Conservation (phyloP, 2,329 filamentous ascomycete genomes). For the Sphaerostilbella broomeana region DNA sequence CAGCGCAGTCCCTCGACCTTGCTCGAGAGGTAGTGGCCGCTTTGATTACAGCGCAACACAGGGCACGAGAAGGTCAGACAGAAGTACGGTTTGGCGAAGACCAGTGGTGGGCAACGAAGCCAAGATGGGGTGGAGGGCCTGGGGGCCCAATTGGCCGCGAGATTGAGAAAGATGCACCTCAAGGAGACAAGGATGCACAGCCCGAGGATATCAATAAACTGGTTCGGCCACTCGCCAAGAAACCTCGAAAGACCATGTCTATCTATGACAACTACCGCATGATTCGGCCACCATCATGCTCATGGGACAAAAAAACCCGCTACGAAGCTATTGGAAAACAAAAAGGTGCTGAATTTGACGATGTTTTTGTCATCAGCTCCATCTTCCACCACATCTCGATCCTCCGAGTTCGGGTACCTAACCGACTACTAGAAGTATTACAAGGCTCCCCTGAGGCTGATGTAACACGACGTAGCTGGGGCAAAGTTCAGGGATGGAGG, state of each 20-base stretch:
- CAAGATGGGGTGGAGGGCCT: conserved; percentile 56
- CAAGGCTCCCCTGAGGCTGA: conserved; percentile 38
- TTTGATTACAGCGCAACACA: conserved; percentile 57
- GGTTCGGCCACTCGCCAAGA: conserved; percentile 33
- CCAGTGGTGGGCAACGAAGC: conserved; percentile 55
- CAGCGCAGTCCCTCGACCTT: conserved; percentile 57
- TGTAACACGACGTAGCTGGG: conserved; percentile 38
- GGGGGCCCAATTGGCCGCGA: conserved; percentile 59
- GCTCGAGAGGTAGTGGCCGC: conserved; percentile 55
- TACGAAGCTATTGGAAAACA: conserved; percentile 52
- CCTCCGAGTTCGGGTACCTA: conserved; percentile 52
- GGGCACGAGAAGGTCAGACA: conserved; percentile 48
- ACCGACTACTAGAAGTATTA: conserved; percentile 44
- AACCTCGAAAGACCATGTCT: conserved; percentile 47
- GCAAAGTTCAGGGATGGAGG: conserved; percentile 47
- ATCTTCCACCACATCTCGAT: conserved; percentile 57
- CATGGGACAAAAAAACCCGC: conserved; percentile 54
- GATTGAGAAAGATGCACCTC: conserved; percentile 41
- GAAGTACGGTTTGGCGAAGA: conserved; percentile 53
- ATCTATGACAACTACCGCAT: conserved; percentile 60
- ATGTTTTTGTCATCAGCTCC: conserved; percentile 55
- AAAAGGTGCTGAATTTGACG: conserved; percentile 44
- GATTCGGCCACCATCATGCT: conserved; percentile 49
- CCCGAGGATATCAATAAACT: conserved; percentile 21
- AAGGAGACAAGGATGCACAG: conserved; percentile 40